Conservation (phyloP, 108 stramenopile species). For the Mediolabrus comicus region DNA sequence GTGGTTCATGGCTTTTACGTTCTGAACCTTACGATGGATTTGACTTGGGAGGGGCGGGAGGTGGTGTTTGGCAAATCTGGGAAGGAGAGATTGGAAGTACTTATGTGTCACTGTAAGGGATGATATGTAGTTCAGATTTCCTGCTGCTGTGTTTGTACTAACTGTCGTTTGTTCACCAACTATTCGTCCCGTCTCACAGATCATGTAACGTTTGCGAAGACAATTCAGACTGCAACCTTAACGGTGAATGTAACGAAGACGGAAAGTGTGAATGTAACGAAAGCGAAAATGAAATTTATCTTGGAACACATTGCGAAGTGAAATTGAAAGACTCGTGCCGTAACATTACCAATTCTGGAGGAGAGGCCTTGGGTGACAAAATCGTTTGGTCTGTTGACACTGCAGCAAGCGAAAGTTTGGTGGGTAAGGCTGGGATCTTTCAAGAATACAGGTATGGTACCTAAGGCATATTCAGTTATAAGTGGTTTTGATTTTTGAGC, state of each 20-base stretch:
- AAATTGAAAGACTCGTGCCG: background rate
- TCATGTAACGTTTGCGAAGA: background rate
- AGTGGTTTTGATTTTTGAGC: too few species aligned
- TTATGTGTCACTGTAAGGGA: background rate
- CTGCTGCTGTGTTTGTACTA: too few species aligned
- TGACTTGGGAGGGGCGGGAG: background rate
- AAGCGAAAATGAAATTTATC: background rate
- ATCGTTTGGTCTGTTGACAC: background rate
- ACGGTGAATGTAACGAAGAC: background rate
- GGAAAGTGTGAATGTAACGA: background rate
- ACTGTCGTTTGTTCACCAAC: too few species aligned
- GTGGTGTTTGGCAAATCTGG: background rate
- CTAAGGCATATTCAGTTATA: too few species aligned
- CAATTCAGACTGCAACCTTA: conserved; percentile 7
- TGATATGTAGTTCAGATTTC: too few species aligned
- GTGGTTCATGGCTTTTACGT: background rate
- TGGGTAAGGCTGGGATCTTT: background rate
- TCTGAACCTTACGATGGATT: background rate
- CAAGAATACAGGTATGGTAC: conserved; percentile 2
- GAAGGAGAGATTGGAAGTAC: background rate
- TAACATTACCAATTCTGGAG: background rate
- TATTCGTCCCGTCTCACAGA: background rate
- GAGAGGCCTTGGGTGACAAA: background rate
- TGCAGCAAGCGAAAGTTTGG: too few species aligned
- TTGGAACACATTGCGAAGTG: background rate